phyloP scores from a whole-genome alignment of 75 land plant genomes.

The Ceratopteris richardii region DNA sequence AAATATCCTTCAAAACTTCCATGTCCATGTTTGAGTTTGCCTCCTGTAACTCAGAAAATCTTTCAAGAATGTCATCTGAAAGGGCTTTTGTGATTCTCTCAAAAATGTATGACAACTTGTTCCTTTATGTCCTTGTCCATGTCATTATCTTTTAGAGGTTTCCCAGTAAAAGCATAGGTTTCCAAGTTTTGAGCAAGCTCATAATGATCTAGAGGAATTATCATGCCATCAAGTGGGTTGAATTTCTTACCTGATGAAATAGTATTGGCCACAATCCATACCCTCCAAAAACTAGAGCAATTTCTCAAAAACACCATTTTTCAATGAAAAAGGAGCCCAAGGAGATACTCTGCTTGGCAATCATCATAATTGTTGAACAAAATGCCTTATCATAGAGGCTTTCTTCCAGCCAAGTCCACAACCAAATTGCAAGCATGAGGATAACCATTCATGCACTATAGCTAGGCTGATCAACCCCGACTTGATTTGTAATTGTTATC shows the following conservation, averaged over 20 bases:
- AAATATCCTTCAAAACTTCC: constrained; percentile 38
- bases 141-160: constrained; percentile 33
- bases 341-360: constrained; percentile 54
- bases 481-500: constrained; percentile 90
- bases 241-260: constrained; percentile 46
- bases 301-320: constrained; percentile 67
- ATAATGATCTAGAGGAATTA: constrained; percentile 93
- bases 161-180: constrained; percentile 53
- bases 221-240: constrained; percentile 83
- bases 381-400: constrained; percentile 68
- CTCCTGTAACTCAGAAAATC: constrained; percentile 34
- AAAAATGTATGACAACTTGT: constrained; percentile 84
- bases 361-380: constrained; percentile 55
- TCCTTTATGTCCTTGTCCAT: constrained; percentile 71
- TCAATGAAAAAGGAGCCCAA: constrained; percentile 42
- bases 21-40: constrained; percentile 7
- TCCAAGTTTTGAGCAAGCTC: constrained; percentile 76
- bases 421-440: constrained; percentile 82
- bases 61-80: constrained; percentile 42
- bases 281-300: constrained; percentile 76
- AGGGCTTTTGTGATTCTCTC: constrained; percentile 51
- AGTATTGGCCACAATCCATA: constrained; percentile 69
- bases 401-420: constrained; percentile 93
- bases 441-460: constrained; percentile 86
- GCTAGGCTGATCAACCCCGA: constrained; percentile 87